Evolutionary conservation across 2,329 filamentous ascomycete species (phyloP).

Genomic region (Sclerotinia subarctica): DNA sequence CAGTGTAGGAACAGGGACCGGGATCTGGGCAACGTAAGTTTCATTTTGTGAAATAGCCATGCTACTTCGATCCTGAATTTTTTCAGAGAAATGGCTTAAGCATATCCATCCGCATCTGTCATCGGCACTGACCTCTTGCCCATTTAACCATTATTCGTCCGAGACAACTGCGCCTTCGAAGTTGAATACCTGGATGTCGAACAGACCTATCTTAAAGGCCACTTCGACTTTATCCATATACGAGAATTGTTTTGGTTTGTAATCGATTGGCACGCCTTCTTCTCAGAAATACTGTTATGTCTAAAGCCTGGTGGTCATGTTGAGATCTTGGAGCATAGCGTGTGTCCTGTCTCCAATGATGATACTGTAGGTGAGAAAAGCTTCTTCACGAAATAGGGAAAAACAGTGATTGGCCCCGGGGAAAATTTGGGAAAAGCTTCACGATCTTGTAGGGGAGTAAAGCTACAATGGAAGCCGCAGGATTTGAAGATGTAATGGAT

Average conservation of each 20-base stretch:
- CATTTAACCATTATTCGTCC: conserved; percentile 46
- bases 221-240: conserved; percentile 34
- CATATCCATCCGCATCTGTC: conserved; percentile 35
- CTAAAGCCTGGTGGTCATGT: conserved; percentile 47
- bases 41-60: too few species aligned
- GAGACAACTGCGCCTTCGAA: conserved; percentile 59
- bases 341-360: conserved; percentile 40
- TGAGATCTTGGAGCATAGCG: conserved; percentile 46
- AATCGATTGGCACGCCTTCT: conserved; percentile 29
- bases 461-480: conserved; percentile 40
- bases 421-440: conserved; percentile 39
- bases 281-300: conserved; percentile 24
- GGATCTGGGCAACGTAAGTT: too few species aligned
- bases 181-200: conserved; percentile 52
- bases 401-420: conserved; percentile 42
- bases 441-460: conserved; percentile 46
- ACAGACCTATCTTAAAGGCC: conserved; percentile 31
- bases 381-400: conserved; percentile 28
- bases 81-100: too few species aligned
- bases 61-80: too few species aligned
- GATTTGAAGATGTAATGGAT: conserved; percentile 35
- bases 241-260: conserved; percentile 31
- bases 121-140: conserved; percentile 36
- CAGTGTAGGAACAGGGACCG: too few species aligned
- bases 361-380: conserved; percentile 37